Conservation (phyloP, 2,329 filamentous ascomycete species). For the Aspergillus tanneri region DNA sequence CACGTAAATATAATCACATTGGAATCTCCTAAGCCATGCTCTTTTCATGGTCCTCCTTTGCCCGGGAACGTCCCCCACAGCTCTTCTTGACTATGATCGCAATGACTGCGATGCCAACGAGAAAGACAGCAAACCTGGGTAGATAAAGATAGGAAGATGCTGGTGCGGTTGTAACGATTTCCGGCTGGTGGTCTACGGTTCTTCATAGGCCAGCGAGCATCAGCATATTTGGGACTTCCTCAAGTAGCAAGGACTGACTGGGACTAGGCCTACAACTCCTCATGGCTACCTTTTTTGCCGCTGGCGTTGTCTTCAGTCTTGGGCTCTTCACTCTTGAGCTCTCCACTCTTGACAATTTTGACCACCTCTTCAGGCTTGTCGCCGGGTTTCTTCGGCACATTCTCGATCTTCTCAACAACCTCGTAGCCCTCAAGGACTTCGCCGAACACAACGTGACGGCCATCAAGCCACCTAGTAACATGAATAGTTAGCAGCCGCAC, state of each 20-base stretch:
- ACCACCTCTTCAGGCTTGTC: slow-evolving; percentile 60
- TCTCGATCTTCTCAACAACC: slow-evolving; percentile 61
- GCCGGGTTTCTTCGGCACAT: slow-evolving; percentile 55
- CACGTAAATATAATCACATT: background rate
- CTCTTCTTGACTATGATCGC: slow-evolving; percentile 16
- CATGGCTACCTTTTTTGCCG: slow-evolving; percentile 62
- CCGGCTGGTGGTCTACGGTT: slow-evolving; percentile 11
- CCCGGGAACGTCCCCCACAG: slow-evolving; percentile 8
- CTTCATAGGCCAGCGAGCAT: slow-evolving; percentile 28
- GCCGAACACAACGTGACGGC: slow-evolving; percentile 66
- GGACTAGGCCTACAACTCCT: slow-evolving; percentile 57
- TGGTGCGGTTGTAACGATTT: slow-evolving; percentile 9
- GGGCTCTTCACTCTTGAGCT: slow-evolving; percentile 65
- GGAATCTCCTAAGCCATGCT: slow-evolving; percentile 15
- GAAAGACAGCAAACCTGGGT: slow-evolving; percentile 19
- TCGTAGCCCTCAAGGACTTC: slow-evolving; percentile 69
- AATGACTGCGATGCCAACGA: slow-evolving; percentile 21
- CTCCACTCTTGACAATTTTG: slow-evolving; percentile 66
- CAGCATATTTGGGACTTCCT: slow-evolving; percentile 31
- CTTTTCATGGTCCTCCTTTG: slow-evolving; percentile 16
- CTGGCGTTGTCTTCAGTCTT: slow-evolving; percentile 37
- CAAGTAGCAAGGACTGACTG: slow-evolving; percentile 27
- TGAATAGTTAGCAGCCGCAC: slow-evolving; percentile 10
- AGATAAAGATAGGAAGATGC: slow-evolving; percentile 12
- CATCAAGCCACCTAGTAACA: slow-evolving; percentile 57